Evolutionary conservation across 1,139 yeast species (phyloP), one percentile per base, ranked within the genome.

Genomic region (Geotrichum phurueaensis): DNA sequence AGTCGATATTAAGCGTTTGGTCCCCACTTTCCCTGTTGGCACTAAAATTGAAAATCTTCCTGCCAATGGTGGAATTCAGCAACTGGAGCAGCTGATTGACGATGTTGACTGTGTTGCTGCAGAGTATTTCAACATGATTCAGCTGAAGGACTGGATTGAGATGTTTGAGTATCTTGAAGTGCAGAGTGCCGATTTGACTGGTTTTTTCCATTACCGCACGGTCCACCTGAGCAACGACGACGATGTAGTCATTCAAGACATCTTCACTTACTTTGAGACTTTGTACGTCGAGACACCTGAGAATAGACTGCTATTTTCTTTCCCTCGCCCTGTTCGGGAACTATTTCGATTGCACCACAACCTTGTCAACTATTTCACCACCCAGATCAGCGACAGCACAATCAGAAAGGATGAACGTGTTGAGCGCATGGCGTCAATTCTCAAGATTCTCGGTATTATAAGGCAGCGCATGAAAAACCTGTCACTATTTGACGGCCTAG

Each of bases 141-240:
- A 84, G 43, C 73, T 85, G 20, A 84, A 82, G 63, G 96, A 92
- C 69, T 94, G 98, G 97, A 79, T 90, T 64, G 81, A 81, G 61
- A 81, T 86, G 7, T 88, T 83, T 70, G 95, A 90, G 69, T 76
- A 86, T 1, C 74, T 94, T 59, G 97, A 92, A 70, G 76, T 82
- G 51, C 86, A 88, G 63, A 83, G 84, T 2, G 75, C 79, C 9
- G 80, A 77, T 55, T 76, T 84, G 0, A 76, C 83, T 23, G 81
- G 86, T 2, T 76, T 90, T 61, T 85, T 87, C 71, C 81, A 81
- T 57, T 87, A 84, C 71, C 78, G 79, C 48, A 70, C 78, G 51
- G 83, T 84, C 62, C 58, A 70, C 3, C 69, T 74, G 3, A 76
- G 76, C 10, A 73, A 76, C 36, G 88, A 84, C 51, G 89, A 85